These are phyloP conservation scores for Cryptococcus sp. DNA, from an alignment of 1,284 basidiomycete species.

Conservation along the genomic window DNA sequence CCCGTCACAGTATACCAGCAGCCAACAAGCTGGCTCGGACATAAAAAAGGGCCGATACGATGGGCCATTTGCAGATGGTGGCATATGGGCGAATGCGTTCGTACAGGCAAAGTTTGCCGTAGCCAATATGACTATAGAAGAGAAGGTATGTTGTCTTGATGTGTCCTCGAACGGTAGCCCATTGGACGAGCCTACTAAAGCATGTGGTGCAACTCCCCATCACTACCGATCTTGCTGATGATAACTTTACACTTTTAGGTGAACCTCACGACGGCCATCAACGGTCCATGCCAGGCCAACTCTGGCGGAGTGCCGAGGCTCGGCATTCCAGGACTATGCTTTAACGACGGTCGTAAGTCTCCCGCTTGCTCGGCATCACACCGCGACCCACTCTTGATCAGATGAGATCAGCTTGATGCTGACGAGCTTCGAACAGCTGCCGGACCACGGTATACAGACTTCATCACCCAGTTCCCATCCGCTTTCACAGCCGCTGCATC, in stretches of 20 bases:
- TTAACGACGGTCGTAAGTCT: conserved; percentile 59
- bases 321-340: conserved; percentile 64
- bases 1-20: background rate
- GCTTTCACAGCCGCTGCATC: conserved; percentile 56
- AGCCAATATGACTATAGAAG: conserved; percentile 53
- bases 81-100: conserved; percentile 43
- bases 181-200: too few species aligned
- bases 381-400: background rate
- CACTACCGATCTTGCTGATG: background rate
- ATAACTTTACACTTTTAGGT: conserved; percentile 21
- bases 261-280: conserved; percentile 42
- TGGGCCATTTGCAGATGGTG: conserved; percentile 23
- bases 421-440: conserved; percentile 62
- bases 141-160: conserved; percentile 44
- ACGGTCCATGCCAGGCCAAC: conserved; percentile 66
- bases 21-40: background rate
- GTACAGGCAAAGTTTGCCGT: conserved; percentile 48
- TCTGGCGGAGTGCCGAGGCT: conserved; percentile 54
- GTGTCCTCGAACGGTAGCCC: background rate
- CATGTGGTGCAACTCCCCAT: background rate
- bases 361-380: conserved; percentile 56
- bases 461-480: conserved; percentile 55
- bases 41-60: background rate
- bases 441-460: conserved; percentile 49
- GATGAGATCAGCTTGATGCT: conserved; percentile 47